phyloP scores from a whole-genome alignment of 148 eudicot genomes.

The Vaccinium myrtillus region DNA sequence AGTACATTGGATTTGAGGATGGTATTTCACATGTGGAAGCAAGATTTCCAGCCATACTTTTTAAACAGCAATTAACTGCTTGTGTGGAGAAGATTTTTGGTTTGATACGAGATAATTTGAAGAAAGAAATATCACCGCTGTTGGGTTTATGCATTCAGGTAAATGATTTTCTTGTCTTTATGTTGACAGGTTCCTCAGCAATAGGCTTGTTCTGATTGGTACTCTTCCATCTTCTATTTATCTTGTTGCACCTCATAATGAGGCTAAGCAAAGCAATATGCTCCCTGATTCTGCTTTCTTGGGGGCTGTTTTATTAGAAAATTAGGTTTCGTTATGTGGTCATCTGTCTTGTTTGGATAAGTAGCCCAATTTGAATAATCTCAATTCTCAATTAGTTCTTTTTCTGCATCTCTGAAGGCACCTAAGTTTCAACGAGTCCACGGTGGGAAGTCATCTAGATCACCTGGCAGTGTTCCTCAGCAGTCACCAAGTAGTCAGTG shows the following conservation, averaged over 20 bases:
- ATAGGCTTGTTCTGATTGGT: not conserved
- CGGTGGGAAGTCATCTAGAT: constrained; percentile 80
- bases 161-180: not conserved
- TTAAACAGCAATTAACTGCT: constrained; percentile 96
- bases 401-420: constrained; percentile 45
- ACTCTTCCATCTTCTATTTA: not conserved
- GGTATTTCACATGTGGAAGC: constrained; percentile 78
- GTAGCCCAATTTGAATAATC: not conserved
- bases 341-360: not conserved
- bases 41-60: constrained; percentile 86
- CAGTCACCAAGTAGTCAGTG: constrained; percentile 73
- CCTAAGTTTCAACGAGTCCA: constrained; percentile 73
- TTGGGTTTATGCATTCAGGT: constrained; percentile 91
- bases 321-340: not conserved
- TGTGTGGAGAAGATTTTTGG: constrained; percentile 98
- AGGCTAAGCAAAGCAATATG: not conserved
- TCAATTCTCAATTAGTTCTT: constrained; percentile 3
- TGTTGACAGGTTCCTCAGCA: not conserved
- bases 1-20: constrained; percentile 80
- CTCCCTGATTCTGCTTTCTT: not conserved
- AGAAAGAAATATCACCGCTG: constrained; percentile 93
- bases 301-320: not conserved
- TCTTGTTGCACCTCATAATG: not conserved
- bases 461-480: constrained; percentile 72
- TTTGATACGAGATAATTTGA: constrained; percentile 92